phyloP scores from a whole-genome alignment of 305 asterid genomes.

The Solanum aculeatissimum region DNA sequence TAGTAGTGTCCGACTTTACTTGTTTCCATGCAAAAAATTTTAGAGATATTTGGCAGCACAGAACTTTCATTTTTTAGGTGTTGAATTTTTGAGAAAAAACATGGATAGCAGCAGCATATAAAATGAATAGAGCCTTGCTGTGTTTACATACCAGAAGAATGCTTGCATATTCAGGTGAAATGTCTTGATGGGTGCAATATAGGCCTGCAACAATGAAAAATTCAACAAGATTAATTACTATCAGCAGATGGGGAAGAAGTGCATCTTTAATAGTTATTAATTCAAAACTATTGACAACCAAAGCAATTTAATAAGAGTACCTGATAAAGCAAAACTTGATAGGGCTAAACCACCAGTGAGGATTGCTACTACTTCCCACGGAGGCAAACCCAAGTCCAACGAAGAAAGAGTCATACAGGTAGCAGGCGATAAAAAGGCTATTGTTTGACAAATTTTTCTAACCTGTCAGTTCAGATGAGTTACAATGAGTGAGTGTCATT shows the following conservation, averaged over 20 bases:
- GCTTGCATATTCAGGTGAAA: constrained; percentile 96
- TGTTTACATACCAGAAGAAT: constrained; percentile 67
- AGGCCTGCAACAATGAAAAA: constrained; percentile 41
- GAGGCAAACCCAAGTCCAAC: constrained; percentile 73
- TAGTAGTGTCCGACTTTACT: background rate
- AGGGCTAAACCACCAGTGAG: constrained; percentile 85
- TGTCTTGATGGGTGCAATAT: constrained; percentile 98
- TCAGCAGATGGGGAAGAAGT: background rate
- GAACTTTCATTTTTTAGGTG: background rate
- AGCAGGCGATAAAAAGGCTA: constrained; percentile 88
- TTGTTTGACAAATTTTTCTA: constrained; percentile 86
- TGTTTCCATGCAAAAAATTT: background rate
- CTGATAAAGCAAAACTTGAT: constrained; percentile 91
- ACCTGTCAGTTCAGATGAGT: constrained; percentile 41
- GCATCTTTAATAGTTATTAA: background rate
- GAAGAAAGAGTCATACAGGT: constrained; percentile 91
- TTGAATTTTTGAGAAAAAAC: background rate
- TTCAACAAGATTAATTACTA: background rate
- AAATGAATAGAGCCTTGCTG: background rate
- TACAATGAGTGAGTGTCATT: background rate
- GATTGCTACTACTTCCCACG: constrained; percentile 70
- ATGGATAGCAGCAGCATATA: background rate
- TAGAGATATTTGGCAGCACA: background rate
- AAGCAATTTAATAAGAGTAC: constrained; percentile 10
- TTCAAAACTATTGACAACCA: background rate